Evolutionary conservation across 1,284 basidiomycete genomes (phyloP).

Genomic region (Mycosarcoma maydis): DNA sequence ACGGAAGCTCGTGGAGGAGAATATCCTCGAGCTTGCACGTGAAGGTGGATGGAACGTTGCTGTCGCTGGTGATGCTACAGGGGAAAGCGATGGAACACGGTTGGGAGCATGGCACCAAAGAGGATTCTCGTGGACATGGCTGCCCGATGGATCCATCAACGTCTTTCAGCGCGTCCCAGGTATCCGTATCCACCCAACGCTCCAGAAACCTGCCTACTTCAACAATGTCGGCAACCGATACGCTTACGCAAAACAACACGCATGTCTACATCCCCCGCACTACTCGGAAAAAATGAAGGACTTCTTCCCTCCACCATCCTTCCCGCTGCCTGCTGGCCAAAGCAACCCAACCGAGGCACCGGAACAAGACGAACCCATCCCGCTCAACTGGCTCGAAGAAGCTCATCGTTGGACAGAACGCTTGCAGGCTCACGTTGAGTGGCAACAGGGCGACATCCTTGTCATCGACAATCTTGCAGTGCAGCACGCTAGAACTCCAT

Average conservation of each 20-base stretch:
- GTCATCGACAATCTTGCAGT: constrained; percentile 52
- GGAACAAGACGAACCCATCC: constrained; percentile 26
- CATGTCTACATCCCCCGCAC: constrained; percentile 25
- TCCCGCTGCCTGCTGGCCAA: constrained; percentile 11
- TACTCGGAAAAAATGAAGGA: constrained; percentile 29
- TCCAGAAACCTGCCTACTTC: constrained; percentile 40
- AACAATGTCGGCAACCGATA: constrained; percentile 49
- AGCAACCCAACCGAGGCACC: background rate
- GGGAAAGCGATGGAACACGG: background rate
- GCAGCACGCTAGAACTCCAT: constrained; percentile 46
- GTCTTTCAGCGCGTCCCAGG: constrained; percentile 48
- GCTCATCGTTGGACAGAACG: constrained; percentile 25
- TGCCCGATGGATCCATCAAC: constrained; percentile 46
- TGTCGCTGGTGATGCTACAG: background rate
- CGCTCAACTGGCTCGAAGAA: constrained; percentile 37
- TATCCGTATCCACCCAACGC: constrained; percentile 37
- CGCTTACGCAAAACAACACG: constrained; percentile 31
- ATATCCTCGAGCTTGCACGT: constrained; percentile 36
- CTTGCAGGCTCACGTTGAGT: constrained; percentile 45
- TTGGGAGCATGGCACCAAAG: constrained; percentile 35
- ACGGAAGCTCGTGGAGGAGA: constrained; percentile 36
- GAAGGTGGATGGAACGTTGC: constrained; percentile 39
- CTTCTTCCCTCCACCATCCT: constrained; percentile 36
- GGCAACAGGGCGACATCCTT: constrained; percentile 43
- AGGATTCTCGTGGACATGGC: constrained; percentile 43